phyloP scores from a whole-genome alignment of 1,139 yeast genomes.

The Kurtzmaniella natalensis region DNA sequence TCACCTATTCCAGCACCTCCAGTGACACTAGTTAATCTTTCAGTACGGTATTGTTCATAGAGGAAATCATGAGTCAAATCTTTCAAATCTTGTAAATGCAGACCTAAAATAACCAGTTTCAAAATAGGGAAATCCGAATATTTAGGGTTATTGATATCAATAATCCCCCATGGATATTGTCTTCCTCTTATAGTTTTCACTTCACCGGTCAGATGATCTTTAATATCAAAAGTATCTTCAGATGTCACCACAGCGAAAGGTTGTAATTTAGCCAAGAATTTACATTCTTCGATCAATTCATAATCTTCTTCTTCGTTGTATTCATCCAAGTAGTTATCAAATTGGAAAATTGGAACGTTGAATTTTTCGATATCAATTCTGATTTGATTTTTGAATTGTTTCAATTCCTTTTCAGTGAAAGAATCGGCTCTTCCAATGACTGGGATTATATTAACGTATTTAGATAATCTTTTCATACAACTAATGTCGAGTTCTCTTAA shows the following conservation, averaged over 20 bases:
- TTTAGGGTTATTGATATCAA: slow-evolving; percentile 77
- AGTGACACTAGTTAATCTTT: slow-evolving; percentile 57
- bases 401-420: slow-evolving; percentile 70
- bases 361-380: slow-evolving; percentile 70
- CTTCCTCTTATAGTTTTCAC: slow-evolving; percentile 63
- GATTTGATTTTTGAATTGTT: slow-evolving; percentile 49
- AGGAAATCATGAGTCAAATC: slow-evolving; percentile 89
- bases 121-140: slow-evolving; percentile 81
- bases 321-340: slow-evolving; percentile 44
- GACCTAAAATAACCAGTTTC: slow-evolving; percentile 77
- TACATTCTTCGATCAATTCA: slow-evolving; percentile 79
- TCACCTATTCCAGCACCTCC: slow-evolving; percentile 37
- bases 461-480: slow-evolving; percentile 72
- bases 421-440: slow-evolving; percentile 86
- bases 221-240: slow-evolving; percentile 45
- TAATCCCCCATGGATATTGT: slow-evolving; percentile 91
- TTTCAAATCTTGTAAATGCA: slow-evolving; percentile 91
- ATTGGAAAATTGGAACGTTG: slow-evolving; percentile 80
- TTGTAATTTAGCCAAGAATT: slow-evolving; percentile 64
- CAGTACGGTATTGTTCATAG: slow-evolving; percentile 91
- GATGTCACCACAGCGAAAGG: slow-evolving; percentile 92
- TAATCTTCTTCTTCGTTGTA: slow-evolving; percentile 57
- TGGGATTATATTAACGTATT: slow-evolving; percentile 83
- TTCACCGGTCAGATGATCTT: slow-evolving; percentile 54
- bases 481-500: slow-evolving; percentile 70